Conservation (phyloP, 345 rosid species). For the Salix suchowensis region DNA sequence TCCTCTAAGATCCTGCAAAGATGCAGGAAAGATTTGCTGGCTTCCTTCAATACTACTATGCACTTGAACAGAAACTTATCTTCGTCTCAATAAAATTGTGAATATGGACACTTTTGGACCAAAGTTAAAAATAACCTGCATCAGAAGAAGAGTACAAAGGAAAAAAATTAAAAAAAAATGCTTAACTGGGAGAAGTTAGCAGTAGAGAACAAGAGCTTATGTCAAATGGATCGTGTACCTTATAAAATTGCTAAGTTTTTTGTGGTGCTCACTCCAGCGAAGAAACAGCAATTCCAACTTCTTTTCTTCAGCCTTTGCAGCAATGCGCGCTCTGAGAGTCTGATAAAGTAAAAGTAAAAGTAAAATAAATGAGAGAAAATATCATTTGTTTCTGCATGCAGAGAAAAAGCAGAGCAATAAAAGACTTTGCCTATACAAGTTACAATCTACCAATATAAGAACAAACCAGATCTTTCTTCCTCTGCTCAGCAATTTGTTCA, state of each 20-base stretch:
- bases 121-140: conserved; percentile 98
- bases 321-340: conserved; percentile 90
- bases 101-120: conserved; percentile 99
- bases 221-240: conserved; percentile 41
- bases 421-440: background rate
- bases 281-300: conserved; percentile 92
- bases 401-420: background rate
- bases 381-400: background rate
- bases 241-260: conserved; percentile 84
- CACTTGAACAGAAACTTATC: conserved; percentile 92
- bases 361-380: background rate
- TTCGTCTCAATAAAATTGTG: conserved; percentile 88
- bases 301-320: conserved; percentile 96
- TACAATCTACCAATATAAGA: background rate
- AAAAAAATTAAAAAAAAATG: conserved; percentile 10
- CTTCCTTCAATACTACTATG: conserved; percentile 50
- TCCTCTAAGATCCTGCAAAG: conserved; percentile 33
- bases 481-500: conserved; percentile 68
- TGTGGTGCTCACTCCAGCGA: conserved; percentile 92
- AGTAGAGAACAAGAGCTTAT: background rate
- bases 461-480: conserved; percentile 91
- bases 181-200: background rate
- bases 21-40: conserved; percentile 26
- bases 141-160: background rate
- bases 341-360: conserved; percentile 18